phyloP scores from a whole-genome alignment of 495 filamentous ascomycete genomes.

The Hypomontagnella submonticulosa region DNA sequence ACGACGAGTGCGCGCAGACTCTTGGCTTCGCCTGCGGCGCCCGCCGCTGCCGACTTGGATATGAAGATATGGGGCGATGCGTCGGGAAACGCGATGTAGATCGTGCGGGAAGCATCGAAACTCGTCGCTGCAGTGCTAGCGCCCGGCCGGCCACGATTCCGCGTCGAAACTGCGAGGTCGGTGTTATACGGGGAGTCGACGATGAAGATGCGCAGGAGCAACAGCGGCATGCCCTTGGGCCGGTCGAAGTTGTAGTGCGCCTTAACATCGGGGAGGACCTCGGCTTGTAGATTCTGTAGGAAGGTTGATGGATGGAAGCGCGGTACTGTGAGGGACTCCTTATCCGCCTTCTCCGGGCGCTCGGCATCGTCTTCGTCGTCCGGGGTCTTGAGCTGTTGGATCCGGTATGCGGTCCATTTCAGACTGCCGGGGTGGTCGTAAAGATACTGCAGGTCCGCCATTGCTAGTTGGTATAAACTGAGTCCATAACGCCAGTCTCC shows the following conservation, averaged over 20 bases:
- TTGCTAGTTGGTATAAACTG: constrained; percentile 80
- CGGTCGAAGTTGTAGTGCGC: constrained; percentile 81
- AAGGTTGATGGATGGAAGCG: constrained; percentile 82
- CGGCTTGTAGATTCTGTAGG: constrained; percentile 73
- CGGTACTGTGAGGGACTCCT: constrained; percentile 65
- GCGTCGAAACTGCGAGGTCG: constrained; percentile 55
- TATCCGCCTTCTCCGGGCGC: constrained; percentile 49
- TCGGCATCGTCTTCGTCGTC: constrained; percentile 49
- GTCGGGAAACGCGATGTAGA: constrained; percentile 84
- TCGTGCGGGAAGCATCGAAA: constrained; percentile 68
- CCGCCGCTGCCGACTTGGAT: constrained; percentile 59
- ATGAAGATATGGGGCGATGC: constrained; percentile 79
- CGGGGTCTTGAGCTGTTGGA: constrained; percentile 56
- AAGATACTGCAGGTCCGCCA: constrained; percentile 81
- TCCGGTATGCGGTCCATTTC: constrained; percentile 78
- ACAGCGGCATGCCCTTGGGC: constrained; percentile 69
- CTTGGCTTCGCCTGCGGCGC: constrained; percentile 62
- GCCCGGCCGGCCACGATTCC: constrained; percentile 42
- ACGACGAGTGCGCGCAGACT: constrained; percentile 74
- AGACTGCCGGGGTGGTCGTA: constrained; percentile 77
- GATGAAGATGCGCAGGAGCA: constrained; percentile 79
- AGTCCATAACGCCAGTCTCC: constrained; percentile 86
- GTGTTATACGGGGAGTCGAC: constrained; percentile 77
- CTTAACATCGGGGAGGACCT: constrained; percentile 78
- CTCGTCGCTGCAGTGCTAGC: constrained; percentile 32